These are phyloP conservation scores for Apiospora rasikravindrae DNA, from an alignment of 2,329 filamentous ascomycete species.

Conservation along the genomic window DNA sequence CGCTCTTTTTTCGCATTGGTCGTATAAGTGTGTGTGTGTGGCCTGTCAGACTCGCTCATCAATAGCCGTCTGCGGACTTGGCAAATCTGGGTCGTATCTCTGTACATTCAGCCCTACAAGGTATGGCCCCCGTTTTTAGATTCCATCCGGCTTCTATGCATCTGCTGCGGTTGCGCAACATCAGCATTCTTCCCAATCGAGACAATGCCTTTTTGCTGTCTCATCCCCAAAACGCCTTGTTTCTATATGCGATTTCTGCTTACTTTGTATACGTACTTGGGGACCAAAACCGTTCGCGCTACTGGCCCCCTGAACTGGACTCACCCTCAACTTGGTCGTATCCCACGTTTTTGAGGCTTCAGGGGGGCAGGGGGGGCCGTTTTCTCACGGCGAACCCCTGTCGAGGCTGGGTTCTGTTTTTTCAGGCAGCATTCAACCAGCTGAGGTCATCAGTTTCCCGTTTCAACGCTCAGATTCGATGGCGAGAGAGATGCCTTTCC, in stretches of 20 bases:
- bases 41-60: not conserved
- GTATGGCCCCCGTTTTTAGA: slow-evolving; percentile 6
- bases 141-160: slow-evolving; percentile 7
- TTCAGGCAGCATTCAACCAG: not conserved
- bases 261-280: slow-evolving; percentile 1
- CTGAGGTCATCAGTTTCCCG: slow-evolving; percentile 8
- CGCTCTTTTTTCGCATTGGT: not conserved
- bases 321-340: not conserved
- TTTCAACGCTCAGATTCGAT: not conserved
- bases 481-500: not conserved
- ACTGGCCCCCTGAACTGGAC: not conserved
- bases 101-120: slow-evolving; percentile 3
- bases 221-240: slow-evolving; percentile 2
- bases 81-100: not conserved
- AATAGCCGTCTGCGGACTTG: not conserved
- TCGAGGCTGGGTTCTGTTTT: slow-evolving; percentile 8
- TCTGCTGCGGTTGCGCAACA: slow-evolving; percentile 4
- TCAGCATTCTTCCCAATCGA: not conserved
- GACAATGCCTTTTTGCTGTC: not conserved
- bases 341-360: slow-evolving; percentile 15
- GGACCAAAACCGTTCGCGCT: not conserved
- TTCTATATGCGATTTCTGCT: slow-evolving; percentile 14
- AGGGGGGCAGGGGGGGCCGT: not conserved
- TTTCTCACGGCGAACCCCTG: not conserved
- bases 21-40: not conserved